Base-by-base conservation (phyloP, 768 basidiomycete genomes). In the Amanita polypyramis region DNA sequence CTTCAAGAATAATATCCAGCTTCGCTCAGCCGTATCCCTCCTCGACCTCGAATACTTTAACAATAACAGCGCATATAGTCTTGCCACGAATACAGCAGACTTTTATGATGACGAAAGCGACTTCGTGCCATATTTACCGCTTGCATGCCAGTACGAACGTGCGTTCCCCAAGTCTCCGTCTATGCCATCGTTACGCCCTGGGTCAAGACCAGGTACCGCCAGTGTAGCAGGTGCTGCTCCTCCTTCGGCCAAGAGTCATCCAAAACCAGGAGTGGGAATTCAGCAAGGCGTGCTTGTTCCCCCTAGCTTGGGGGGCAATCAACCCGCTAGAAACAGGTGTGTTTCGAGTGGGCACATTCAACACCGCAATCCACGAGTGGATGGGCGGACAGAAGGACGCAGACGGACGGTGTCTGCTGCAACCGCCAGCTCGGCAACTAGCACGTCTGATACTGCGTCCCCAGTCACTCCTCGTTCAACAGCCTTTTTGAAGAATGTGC, bases 131-230 rank as follows among this genome's bases (percentile, higher is more conserved):
- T 60, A 57, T 23, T 39, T 60, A 19, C 59, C 59, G 2, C 53
- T 60, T 25, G 54, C 57, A 14, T 45, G 58, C n/a, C 59, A 60
- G 50, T 57, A 57, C 47, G 59, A 60, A 51, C 49, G 59, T 12
- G 49, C 43, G 7, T 35, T 43, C 5, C 49, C 32, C 15, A 37
- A 44, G 23, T 50, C 49, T 1, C 43, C 43, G 1, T 43, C 49
- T 2, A 36, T 29, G 33, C 42, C 49, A 10, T 20, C 32, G 6
- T 34, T 45, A 12, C 25, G 12, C 5, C 30, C 49, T 15, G 32
- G 14, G 7, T 42, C 38, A 23, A 34, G 12, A 10, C 2, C 39
- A 11, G 12, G 8, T 15, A 27, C 8, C 11, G 0, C 39, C 6
- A 29, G 11, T 4, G 41, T 4, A 35, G 8, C 21, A 36, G 21